Percentiles rank a stretch among this genome's conserved stretches.
phyloP scores from a whole-genome alignment of 2,329 filamentous ascomycete genomes.

The Aureobasidium zeae region DNA sequence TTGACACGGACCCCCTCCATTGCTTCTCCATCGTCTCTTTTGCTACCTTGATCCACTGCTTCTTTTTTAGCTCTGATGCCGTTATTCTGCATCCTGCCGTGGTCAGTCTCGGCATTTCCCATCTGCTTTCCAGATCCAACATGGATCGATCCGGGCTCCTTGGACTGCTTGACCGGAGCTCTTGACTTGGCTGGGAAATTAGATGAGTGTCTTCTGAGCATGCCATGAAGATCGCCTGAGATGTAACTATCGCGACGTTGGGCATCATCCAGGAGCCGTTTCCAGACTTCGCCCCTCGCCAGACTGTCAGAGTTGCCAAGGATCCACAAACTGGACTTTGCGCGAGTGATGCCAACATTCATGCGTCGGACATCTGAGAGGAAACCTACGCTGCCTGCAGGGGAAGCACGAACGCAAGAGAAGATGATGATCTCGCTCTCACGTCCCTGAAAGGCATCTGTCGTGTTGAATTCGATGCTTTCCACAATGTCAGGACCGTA shows the following conservation, averaged over 20 bases:
- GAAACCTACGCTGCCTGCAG: constrained; percentile 95
- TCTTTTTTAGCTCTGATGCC: constrained; percentile 1
- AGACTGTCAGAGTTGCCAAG: constrained; percentile 84
- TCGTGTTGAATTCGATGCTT: constrained; percentile 93
- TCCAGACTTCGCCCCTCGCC: constrained; percentile 84
- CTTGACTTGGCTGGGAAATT: constrained; percentile 26
- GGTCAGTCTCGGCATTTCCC: not conserved
- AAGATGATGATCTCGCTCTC: constrained; percentile 99
- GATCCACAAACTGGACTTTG: constrained; percentile 94
- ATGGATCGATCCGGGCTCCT: not conserved
- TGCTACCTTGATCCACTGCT: not conserved
- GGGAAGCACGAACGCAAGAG: constrained; percentile 88
- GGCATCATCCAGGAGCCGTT: constrained; percentile 73
- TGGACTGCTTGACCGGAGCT: constrained; percentile 21
- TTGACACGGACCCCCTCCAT: constrained; percentile 15
- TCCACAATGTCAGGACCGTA: constrained; percentile 70
- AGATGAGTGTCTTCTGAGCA: constrained; percentile 46
- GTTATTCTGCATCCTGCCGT: constrained; percentile 3
- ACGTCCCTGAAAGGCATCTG: constrained; percentile 92
- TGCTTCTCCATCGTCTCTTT: constrained; percentile 1
- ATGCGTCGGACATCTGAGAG: constrained; percentile 96
- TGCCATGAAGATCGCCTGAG: constrained; percentile 49
- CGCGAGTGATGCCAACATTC: constrained; percentile 96
- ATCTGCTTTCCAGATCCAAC: not conserved
- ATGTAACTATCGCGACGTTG: constrained; percentile 67